Conservation (phyloP, 495 filamentous ascomycete species). For the Halenospora varia region DNA sequence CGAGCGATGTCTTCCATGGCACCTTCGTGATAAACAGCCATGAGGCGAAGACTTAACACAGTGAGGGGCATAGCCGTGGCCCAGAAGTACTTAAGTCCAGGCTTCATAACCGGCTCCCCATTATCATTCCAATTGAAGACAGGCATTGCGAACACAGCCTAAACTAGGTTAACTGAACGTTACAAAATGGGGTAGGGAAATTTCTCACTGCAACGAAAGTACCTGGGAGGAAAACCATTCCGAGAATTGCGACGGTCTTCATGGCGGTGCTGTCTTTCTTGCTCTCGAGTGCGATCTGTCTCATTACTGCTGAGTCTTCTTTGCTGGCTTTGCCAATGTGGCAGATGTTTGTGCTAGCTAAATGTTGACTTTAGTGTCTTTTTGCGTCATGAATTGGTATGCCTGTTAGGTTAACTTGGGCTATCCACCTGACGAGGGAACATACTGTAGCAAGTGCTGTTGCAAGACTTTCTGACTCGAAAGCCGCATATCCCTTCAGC, state of each 20-base stretch:
- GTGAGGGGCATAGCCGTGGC: slow-evolving; percentile 4
- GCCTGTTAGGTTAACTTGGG: slow-evolving; percentile 1
- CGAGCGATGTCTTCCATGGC: slow-evolving; percentile 1
- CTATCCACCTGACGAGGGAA: too few species aligned
- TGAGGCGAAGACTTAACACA: neutral
- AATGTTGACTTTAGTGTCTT: slow-evolving; percentile 9
- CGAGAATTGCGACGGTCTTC: slow-evolving; percentile 51
- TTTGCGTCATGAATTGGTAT: slow-evolving; percentile 15
- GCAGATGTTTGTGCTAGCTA: slow-evolving; percentile 1
- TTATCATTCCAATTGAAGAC: neutral
- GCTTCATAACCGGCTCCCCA: neutral
- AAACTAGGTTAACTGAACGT: too few species aligned
- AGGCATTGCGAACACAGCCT: slow-evolving; percentile 11
- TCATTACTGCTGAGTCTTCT: slow-evolving; percentile 12
- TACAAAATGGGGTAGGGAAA: neutral
- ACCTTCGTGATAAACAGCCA: neutral
- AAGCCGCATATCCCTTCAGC: too few species aligned
- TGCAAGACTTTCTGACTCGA: too few species aligned
- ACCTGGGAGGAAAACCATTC: slow-evolving; percentile 50
- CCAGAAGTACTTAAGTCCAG: slow-evolving; percentile 4
- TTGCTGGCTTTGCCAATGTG: slow-evolving; percentile 13
- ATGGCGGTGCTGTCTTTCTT: slow-evolving; percentile 48
- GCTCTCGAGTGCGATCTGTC: slow-evolving; percentile 44
- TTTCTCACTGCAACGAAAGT: slow-evolving; percentile 37
- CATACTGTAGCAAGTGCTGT: too few species aligned